Conservation (phyloP, 495 filamentous ascomycete genomes). For the Choiromyces venosus region DNA sequence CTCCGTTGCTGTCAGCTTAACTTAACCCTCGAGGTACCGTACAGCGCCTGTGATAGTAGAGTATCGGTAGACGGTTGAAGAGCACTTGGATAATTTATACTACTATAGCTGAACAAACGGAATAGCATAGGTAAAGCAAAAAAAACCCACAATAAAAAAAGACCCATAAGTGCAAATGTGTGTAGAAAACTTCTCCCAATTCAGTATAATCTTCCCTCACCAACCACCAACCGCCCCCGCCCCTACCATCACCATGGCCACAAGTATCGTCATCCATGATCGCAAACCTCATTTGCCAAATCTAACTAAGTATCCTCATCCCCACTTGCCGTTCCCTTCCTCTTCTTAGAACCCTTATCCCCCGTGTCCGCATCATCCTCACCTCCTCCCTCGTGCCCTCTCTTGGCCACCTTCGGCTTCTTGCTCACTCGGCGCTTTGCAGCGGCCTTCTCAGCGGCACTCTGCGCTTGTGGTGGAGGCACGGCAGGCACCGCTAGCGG, state of each 20-base stretch:
- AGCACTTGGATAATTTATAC: neutral
- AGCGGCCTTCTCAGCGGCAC: neutral
- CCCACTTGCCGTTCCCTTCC: neutral
- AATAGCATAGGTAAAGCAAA: neutral
- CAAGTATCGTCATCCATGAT: neutral
- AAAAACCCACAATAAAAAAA: neutral
- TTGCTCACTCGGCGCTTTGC: neutral
- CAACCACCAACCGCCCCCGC: neutral
- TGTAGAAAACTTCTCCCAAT: neutral
- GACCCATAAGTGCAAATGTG: neutral
- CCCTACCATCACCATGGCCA: neutral
- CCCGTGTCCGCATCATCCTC: neutral
- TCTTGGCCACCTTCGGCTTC: neutral
- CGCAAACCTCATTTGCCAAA: neutral
- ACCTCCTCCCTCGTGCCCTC: neutral
- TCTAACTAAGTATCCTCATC: neutral
- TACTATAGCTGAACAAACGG: neutral
- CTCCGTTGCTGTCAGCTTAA: neutral
- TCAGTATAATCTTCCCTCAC: neutral
- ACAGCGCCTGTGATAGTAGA: neutral
- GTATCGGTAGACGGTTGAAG: neutral
- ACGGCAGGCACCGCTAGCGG: neutral
- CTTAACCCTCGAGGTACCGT: neutral
- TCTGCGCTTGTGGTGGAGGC: neutral
- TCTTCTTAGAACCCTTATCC: neutral